Base-by-base conservation (phyloP, 2,329 filamentous ascomycete species). In the Colletotrichum nymphaeae region DNA sequence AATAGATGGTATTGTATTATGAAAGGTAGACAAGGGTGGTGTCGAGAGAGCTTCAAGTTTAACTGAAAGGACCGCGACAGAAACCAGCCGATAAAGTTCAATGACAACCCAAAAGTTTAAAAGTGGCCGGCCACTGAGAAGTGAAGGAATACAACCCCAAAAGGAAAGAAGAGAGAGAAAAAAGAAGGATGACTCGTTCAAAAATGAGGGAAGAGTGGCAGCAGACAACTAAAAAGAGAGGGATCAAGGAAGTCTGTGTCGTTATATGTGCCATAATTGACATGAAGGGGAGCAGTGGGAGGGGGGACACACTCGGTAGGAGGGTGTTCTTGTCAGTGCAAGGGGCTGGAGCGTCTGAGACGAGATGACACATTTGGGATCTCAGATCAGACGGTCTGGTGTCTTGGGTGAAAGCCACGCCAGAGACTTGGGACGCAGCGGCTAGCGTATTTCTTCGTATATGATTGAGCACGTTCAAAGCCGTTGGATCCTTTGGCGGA, bases 51-150 rank as follows among this genome's bases (percentile, higher is more conserved):
- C 49, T 52, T 24, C 24, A 30, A 28, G 24, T 49, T 49, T 49
- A 9, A 63, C 55, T 55, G 59, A 69, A 67, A 60, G 66, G 32
- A 63, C 60, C 46, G 42, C 28, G 35, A 62, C 71, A 53, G n/a
- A 26, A 59, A 63, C 58, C 60, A 52, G 58, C 57, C n/a, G 14
- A 24, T 42, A 65, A 32, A 68, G 59, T 56, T 57, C 37, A 42
- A 42, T 42, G 56, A 59, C 28, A 67, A 52, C 32, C 52, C 56
- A 37, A 69, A 63, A 60, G 58, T 16, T 32, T 5, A 63, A 46
- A 71, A 72, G 74, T 74, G 73, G 72, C 74, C 74, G 65, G 74
- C 74, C 74, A 75, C 74, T 72, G 52, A 26, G 56, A 71, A 72
- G 28, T 24, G 52, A 74, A 53, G 28, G 59, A 63, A 72, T 37